phyloP scores from a whole-genome alignment of 1,284 basidiomycete species.

The Malassezia sp. region DNA sequence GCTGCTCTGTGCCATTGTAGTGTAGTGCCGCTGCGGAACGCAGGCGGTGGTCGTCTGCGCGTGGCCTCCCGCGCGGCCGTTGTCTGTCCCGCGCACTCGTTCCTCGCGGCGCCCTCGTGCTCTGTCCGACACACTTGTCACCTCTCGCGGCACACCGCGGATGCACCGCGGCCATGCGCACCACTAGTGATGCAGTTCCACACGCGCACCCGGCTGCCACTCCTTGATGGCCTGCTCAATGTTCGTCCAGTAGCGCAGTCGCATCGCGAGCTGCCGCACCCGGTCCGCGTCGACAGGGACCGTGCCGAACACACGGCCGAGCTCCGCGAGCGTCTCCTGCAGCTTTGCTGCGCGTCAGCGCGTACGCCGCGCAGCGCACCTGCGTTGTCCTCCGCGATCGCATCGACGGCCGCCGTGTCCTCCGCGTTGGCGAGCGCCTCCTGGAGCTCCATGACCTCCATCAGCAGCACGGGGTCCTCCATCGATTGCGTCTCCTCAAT shows the following conservation, averaged over 20 bases:
- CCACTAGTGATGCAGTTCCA: constrained; percentile 34
- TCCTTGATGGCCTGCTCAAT: constrained; percentile 40
- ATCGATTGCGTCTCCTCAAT: constrained; percentile 30
- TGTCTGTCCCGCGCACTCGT: too few relatives aligned
- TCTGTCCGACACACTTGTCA: too few relatives aligned
- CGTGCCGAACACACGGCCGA: constrained; percentile 25
- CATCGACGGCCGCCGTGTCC: constrained; percentile 26
- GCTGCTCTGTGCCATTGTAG: constrained; percentile 44
- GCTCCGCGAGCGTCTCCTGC: constrained; percentile 12
- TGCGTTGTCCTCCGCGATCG: constrained; percentile 24
- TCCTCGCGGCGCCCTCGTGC: too few relatives aligned
- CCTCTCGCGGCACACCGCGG: too few relatives aligned
- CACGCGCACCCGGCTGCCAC: constrained; percentile 35
- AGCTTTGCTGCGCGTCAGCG: too few relatives aligned
- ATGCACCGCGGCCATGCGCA: too few relatives aligned
- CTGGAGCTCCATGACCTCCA: constrained; percentile 43
- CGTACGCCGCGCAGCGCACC: constrained; percentile 21
- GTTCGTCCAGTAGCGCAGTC: constrained; percentile 43
- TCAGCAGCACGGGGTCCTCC: constrained; percentile 36
- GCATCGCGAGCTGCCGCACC: constrained; percentile 24
- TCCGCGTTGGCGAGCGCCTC: constrained; percentile 33
- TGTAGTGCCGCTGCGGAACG: too few relatives aligned
- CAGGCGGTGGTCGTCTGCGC: too few relatives aligned
- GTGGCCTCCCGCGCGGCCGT: too few relatives aligned
- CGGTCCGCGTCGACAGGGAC: constrained; percentile 21